Evolutionary conservation across 2,329 filamentous ascomycete species (phyloP), one percentile per base, ranked within the genome.

Genomic region (Emmonsiellopsis sp.): DNA sequence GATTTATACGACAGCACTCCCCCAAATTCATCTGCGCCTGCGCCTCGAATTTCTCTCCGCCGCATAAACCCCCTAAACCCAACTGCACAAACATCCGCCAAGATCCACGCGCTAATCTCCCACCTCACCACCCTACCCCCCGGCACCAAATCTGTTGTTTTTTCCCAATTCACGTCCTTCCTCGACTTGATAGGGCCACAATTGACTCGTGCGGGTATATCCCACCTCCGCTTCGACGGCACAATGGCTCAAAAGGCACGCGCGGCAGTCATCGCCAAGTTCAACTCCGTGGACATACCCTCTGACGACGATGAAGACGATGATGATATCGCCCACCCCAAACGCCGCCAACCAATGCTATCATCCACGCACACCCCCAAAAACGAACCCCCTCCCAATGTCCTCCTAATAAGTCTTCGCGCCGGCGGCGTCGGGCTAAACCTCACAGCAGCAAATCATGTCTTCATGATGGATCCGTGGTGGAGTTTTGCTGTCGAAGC

Each of bases 381-480:
- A 13, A 54, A 48, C 26, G 37, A n/a, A 30, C 10, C 53, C 2
- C 50, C 59, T 34, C 67, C 70, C 40, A 54, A 64, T 58, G 81
- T 98, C 1, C 75, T 98, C 3, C 76, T 98, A 1, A 80, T 98
- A 50, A 92, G 86, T 62, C 75, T 98, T 53, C 81, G 89, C 16
- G 93, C 94, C 0, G 93, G 94, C 4, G 94, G 93, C 26, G 93
- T 98, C 0, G 93, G 93, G 0, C 76, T 98, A 43, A 98, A 98
- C 65, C 72, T 98, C 57, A 97, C 92, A 0, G 85, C 84, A 60
- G 93, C 93, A 5, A 89, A 85, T 58, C 78, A 88, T 52, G 94
- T 98, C 5, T 98, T 86, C 73, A 94, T 98, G 87, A 97, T 98
- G 93, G 93, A 98, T 70, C 93, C 93, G 0, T 98, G 93, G 93